Base-by-base conservation (phyloP, 2,329 filamentous ascomycete genomes). In the Pyrenochaeta sp. region DNA sequence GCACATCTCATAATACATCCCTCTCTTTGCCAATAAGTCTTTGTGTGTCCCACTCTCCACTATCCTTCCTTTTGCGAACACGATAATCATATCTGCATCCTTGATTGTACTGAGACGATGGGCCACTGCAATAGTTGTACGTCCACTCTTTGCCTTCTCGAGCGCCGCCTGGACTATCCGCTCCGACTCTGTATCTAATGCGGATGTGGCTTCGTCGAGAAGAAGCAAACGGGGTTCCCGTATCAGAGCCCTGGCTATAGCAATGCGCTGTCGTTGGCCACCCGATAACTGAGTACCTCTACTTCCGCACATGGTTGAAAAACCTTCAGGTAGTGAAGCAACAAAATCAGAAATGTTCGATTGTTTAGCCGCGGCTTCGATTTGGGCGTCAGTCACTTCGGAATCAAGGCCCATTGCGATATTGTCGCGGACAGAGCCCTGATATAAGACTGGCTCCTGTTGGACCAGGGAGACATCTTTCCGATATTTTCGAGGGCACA, bases 371-470 rank as follows among this genome's bases (percentile, higher is more conserved):
- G 91, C 92, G 64, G 86, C 83, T 55, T 90, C 83, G 47, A 98
- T 83, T 11, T 86, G 84, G 49, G 87, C 85, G 56, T 97, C 91
- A 0, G 87, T 79, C 1, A 93, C 86, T n/a, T 87, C 80, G 4
- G 87, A 83, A 11, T 82, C 78, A 2, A 88, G 77, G 17, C 73
- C 75, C 1, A 98, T 84, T 4, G 96, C 78, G 58, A 98, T 92
- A 72, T 98, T 98, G 30, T 98, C 93, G 61, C 84, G 86, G 67
- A 99, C 91, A 0, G 90, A 93, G 37, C 94, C 95, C 74, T 96
- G 92, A 77, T 97, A 99, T 0, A 99, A 79, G 0, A 94, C 97
- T 0, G 95, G 94, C 73, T 98, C 95, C 72, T 98, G 95, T 30
- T 90, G 92, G 12, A 99, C 94, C 9, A 99, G 87, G 0, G 94